A percentile compares a stretch with the other conserved stretches of the same genome.
phyloP scores from a whole-genome alignment of 176 grass and related monocot species.

The Ampelocalamus luodianensis region DNA sequence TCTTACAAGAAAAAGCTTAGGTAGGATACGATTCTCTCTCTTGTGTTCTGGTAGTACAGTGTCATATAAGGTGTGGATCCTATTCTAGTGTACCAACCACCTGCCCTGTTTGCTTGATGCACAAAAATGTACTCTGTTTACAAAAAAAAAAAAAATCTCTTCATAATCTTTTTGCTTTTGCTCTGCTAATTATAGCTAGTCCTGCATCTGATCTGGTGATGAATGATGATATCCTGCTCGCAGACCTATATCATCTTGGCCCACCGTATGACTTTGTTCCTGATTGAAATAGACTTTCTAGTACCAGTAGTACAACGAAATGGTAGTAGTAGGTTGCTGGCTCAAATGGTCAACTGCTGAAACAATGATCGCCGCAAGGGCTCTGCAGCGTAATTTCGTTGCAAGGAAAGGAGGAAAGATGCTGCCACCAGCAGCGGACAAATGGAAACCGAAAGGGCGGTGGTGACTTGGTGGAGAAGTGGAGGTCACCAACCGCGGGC shows the following conservation, averaged over 20 bases:
- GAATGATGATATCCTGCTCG: background rate
- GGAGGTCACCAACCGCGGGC: conserved; percentile 26
- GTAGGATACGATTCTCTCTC: background rate
- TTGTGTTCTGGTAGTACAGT: background rate
- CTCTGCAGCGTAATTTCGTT: background rate
- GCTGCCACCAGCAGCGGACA: conserved; percentile 40
- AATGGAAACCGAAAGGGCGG: conserved; percentile 31
- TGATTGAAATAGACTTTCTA: background rate
- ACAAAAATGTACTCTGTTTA: background rate
- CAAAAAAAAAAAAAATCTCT: background rate
- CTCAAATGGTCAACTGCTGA: background rate
- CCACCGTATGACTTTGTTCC: background rate
- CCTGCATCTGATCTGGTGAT: background rate
- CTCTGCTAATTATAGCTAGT: background rate
- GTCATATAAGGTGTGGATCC: too few species aligned
- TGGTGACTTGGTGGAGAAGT: too few species aligned
- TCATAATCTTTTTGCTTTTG: background rate
- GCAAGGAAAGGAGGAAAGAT: background rate
- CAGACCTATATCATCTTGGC: background rate
- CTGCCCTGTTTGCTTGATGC: background rate
- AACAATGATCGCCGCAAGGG: background rate
- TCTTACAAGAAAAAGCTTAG: too few species aligned
- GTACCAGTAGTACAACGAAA: background rate
- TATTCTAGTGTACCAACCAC: too few species aligned
- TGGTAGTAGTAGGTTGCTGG: background rate